Conservation (phyloP, 176 grass and related monocot species). For the Eremochloa ophiuroides region DNA sequence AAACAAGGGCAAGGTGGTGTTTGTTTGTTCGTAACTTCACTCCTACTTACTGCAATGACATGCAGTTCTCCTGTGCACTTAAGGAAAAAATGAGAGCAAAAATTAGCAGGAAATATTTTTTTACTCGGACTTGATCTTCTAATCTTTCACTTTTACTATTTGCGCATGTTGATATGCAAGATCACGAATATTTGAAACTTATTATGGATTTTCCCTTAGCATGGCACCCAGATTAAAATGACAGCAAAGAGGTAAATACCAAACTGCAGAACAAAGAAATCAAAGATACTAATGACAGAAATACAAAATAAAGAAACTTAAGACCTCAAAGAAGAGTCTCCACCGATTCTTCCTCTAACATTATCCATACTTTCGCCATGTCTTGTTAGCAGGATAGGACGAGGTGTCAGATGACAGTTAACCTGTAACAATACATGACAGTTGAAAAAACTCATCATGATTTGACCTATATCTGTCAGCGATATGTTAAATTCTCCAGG, state of each 20-base stretch:
- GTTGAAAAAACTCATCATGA: not conserved
- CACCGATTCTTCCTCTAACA: constrained; percentile 86
- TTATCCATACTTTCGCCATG: constrained; percentile 98
- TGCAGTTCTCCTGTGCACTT: not conserved
- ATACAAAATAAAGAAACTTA: constrained; percentile 13
- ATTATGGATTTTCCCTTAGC: not conserved
- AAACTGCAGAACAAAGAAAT: constrained; percentile 31
- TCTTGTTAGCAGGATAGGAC: constrained; percentile 92
- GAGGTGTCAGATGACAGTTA: constrained; percentile 95
- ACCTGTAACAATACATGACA: constrained; percentile 58
- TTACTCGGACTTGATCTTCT: not conserved
- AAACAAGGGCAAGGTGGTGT: constrained; percentile 9
- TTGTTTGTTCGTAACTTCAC: not conserved
- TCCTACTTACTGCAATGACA: not conserved
- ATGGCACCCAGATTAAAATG: not conserved
- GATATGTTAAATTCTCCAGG: not conserved
- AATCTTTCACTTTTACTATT: not conserved
- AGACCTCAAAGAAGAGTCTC: constrained; percentile 88
- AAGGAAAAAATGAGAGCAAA: not conserved
- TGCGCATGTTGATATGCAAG: not conserved
- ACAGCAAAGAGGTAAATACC: constrained; percentile 16
- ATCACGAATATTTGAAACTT: not conserved
- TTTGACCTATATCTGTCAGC: not conserved
- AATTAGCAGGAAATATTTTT: not conserved
- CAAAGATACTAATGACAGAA: not conserved